Percentiles rank a stretch among this genome's conserved stretches.
These are phyloP conservation scores for Didymella segeticola DNA, from an alignment of 2,329 filamentous ascomycete genomes.

Conservation along the genomic window DNA sequence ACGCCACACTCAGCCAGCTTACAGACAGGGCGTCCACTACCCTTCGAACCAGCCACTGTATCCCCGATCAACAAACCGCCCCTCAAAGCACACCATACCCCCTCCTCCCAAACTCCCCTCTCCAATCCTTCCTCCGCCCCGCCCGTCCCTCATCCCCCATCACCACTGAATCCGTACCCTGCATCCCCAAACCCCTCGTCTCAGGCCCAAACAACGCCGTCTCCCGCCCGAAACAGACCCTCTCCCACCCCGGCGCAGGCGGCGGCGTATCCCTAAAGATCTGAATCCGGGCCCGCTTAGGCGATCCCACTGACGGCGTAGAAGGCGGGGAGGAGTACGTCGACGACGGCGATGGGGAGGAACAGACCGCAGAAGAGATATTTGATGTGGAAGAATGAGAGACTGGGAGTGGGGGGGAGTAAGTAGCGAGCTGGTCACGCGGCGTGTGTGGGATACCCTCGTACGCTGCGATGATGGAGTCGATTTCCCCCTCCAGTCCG, in stretches of 20 bases:
- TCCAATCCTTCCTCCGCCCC: not conserved
- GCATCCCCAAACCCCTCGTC: not conserved
- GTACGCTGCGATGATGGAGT: not conserved
- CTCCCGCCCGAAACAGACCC: not conserved
- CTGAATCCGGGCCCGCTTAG: not conserved
- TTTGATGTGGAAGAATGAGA: not conserved
- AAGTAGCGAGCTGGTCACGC: not conserved
- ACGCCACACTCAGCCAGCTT: not conserved
- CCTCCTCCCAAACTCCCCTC: slow-evolving; percentile 2
- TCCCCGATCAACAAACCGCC: not conserved
- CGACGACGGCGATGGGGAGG: not conserved
- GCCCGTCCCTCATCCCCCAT: not conserved
- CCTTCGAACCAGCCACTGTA: too few species aligned
- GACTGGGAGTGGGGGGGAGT: not conserved
- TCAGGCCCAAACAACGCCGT: slow-evolving; percentile 7
- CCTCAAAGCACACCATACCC: not conserved
- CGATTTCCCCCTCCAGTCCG: not conserved
- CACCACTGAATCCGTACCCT: not conserved
- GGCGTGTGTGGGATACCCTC: not conserved
- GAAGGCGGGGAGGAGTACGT: not conserved
- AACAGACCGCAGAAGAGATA: not conserved
- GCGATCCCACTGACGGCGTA: not conserved
- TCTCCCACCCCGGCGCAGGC: slow-evolving; percentile 5
- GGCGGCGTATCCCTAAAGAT: slow-evolving; percentile 4
- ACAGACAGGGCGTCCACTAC: too few species aligned